Conservation (phyloP, 768 basidiomycete genomes). For the Boletus huronensis region DNA sequence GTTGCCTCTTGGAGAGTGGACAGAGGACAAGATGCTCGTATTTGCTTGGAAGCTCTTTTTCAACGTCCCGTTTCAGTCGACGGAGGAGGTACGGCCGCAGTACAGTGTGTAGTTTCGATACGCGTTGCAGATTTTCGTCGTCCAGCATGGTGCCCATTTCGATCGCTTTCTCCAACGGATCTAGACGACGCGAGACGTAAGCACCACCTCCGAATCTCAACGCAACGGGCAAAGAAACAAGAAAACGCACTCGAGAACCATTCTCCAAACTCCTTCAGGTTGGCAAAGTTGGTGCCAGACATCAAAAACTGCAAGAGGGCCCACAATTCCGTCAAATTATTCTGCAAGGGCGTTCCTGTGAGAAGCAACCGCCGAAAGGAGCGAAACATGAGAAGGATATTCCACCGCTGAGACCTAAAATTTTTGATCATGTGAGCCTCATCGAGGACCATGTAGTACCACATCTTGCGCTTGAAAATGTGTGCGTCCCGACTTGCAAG, state of each 20-base stretch:
- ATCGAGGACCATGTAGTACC: slow-evolving; percentile 96
- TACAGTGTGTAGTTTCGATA: slow-evolving; percentile 87
- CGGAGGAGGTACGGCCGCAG: slow-evolving; percentile 95
- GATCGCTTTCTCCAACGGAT: slow-evolving; percentile 91
- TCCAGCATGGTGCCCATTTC: slow-evolving; percentile 76
- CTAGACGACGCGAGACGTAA: slow-evolving; percentile 37
- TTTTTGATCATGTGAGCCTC: slow-evolving; percentile 99
- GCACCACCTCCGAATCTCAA: neutral
- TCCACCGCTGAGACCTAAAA: slow-evolving; percentile 92
- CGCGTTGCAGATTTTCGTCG: slow-evolving; percentile 80
- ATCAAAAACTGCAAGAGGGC: slow-evolving; percentile 92
- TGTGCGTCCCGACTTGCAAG: slow-evolving; percentile 88
- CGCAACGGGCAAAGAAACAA: neutral
- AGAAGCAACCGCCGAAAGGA: slow-evolving; percentile 83
- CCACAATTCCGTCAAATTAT: slow-evolving; percentile 96
- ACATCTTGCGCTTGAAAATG: slow-evolving; percentile 87
- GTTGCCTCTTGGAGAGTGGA: slow-evolving; percentile 84
- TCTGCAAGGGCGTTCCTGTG: slow-evolving; percentile 95
- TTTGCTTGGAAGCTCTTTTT: slow-evolving; percentile 92
- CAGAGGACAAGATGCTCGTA: slow-evolving; percentile 89
- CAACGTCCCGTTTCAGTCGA: slow-evolving; percentile 96
- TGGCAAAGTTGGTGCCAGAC: slow-evolving; percentile 84
- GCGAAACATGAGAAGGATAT: slow-evolving; percentile 83
- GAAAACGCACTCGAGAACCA: slow-evolving; percentile 88
- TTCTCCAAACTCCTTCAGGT: slow-evolving; percentile 88